Conservation (phyloP, 2,329 filamentous ascomycete genomes). For the Sarocladium brachiariae region DNA sequence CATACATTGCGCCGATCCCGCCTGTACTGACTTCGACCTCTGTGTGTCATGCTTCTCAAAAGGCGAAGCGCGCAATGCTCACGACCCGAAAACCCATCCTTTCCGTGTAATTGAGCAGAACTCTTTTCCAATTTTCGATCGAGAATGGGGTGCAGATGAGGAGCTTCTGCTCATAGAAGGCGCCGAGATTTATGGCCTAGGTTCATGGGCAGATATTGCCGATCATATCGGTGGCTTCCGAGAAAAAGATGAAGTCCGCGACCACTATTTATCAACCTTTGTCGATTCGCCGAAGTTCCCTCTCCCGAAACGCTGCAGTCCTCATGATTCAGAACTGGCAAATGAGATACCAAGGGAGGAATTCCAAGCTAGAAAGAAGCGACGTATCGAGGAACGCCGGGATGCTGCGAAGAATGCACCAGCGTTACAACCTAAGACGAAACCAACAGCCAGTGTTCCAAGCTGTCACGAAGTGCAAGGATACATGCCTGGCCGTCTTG, state of each 20-base stretch:
- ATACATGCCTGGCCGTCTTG: slow-evolving; percentile 94
- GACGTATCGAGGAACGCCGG: slow-evolving; percentile 84
- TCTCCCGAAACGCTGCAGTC: slow-evolving; percentile 77
- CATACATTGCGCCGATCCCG: slow-evolving; percentile 78
- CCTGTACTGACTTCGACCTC: slow-evolving; percentile 90
- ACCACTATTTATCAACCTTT: slow-evolving; percentile 88
- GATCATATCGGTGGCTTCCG: slow-evolving; percentile 96
- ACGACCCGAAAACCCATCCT: slow-evolving; percentile 79
- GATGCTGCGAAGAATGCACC: slow-evolving; percentile 79
- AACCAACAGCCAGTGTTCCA: slow-evolving; percentile 90
- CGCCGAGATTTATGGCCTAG: slow-evolving; percentile 90
- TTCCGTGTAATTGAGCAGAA: slow-evolving; percentile 97
- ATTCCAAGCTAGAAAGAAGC: slow-evolving; percentile 89
- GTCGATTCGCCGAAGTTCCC: slow-evolving; percentile 79
- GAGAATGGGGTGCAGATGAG: slow-evolving; percentile 95
- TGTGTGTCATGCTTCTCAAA: slow-evolving; percentile 92
- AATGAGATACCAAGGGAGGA: slow-evolving; percentile 81
- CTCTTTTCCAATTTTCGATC: slow-evolving; percentile 91
- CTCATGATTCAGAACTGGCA: slow-evolving; percentile 69
- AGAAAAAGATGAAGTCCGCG: slow-evolving; percentile 88
- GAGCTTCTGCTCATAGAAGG: slow-evolving; percentile 90
- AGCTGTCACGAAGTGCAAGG: slow-evolving; percentile 97
- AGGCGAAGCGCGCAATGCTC: slow-evolving; percentile 72
- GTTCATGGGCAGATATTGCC: slow-evolving; percentile 96
- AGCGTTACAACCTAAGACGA: slow-evolving; percentile 82